These are phyloP conservation scores for Colletotrichum sp. DNA, from an alignment of 2,329 filamentous ascomycete species.

Conservation along the genomic window DNA sequence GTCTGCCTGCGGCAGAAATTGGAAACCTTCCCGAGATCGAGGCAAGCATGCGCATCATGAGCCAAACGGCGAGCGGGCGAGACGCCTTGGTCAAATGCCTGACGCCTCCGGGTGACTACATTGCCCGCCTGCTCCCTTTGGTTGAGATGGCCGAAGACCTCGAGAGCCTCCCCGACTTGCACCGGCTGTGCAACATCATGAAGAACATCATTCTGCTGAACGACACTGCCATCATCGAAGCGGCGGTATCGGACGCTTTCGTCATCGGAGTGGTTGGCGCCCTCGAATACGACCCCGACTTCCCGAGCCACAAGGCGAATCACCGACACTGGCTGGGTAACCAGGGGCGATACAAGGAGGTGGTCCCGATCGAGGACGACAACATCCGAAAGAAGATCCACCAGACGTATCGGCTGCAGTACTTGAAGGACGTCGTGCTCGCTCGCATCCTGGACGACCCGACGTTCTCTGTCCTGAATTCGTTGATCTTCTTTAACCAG, in stretches of 20 bases:
- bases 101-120: conserved; percentile 78
- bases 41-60: conserved; percentile 79
- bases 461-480: conserved; percentile 96
- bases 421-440: conserved; percentile 97
- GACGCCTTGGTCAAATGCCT: conserved; percentile 89
- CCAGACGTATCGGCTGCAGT: conserved; percentile 93
- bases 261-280: conserved; percentile 93
- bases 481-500: conserved; percentile 98
- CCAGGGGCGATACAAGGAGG: conserved; percentile 91
- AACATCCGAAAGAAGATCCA: conserved; percentile 89
- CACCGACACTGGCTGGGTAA: conserved; percentile 92
- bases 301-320: conserved; percentile 96
- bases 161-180: conserved; percentile 84
- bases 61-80: conserved; percentile 73
- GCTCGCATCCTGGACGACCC: conserved; percentile 96
- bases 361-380: conserved; percentile 87
- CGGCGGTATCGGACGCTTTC: conserved; percentile 87
- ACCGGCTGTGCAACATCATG: conserved; percentile 96
- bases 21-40: conserved; percentile 85
- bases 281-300: conserved; percentile 97
- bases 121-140: conserved; percentile 82
- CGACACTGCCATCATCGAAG: conserved; percentile 93
- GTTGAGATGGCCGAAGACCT: conserved; percentile 90
- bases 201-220: conserved; percentile 95
- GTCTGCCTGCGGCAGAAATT: conserved; percentile 80